Conservation (phyloP, 2,329 filamentous ascomycete species). For the Fusarium coffeatum region DNA sequence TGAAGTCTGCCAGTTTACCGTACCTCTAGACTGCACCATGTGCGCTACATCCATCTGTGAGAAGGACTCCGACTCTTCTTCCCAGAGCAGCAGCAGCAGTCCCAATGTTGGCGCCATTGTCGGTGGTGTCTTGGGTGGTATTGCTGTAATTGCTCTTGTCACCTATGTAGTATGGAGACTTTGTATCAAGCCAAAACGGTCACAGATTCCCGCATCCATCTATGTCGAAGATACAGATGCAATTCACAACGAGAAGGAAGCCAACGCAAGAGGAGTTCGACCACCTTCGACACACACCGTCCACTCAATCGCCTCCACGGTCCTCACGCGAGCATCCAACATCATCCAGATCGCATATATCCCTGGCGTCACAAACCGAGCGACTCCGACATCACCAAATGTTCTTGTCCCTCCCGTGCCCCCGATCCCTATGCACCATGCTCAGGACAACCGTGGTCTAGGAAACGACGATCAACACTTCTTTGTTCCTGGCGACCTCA, state of each 20-base stretch:
- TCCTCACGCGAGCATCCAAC: slow-evolving; percentile 95
- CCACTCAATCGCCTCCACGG: slow-evolving; percentile 92
- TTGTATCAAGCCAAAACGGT: slow-evolving; percentile 83
- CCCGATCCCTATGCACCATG: slow-evolving; percentile 80
- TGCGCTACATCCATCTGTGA: slow-evolving; percentile 63
- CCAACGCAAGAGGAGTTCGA: slow-evolving; percentile 55
- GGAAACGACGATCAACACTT: slow-evolving; percentile 84
- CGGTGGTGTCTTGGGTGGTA: slow-evolving; percentile 88
- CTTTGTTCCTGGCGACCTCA: slow-evolving; percentile 90
- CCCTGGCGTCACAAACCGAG: slow-evolving; percentile 93
- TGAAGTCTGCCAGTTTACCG: slow-evolving; percentile 59
- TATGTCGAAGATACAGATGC: slow-evolving; percentile 68
- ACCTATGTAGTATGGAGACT: slow-evolving; percentile 89
- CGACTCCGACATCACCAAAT: slow-evolving; percentile 82
- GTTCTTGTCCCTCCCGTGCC: slow-evolving; percentile 91
- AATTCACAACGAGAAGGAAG: slow-evolving; percentile 60
- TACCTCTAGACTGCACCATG: slow-evolving; percentile 58
- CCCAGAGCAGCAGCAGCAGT: slow-evolving; percentile 53
- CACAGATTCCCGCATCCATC: slow-evolving; percentile 65
- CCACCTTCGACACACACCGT: slow-evolving; percentile 87
- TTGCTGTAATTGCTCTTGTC: slow-evolving; percentile 77
- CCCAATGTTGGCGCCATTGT: slow-evolving; percentile 87
- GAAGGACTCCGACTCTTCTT: slow-evolving; percentile 37
- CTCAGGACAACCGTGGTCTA: slow-evolving; percentile 58
- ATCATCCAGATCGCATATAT: slow-evolving; percentile 99